Evolutionary conservation across 2,329 filamentous ascomycete genomes (phyloP).

Genomic region (Fusarium neocosmosporiellum): DNA sequence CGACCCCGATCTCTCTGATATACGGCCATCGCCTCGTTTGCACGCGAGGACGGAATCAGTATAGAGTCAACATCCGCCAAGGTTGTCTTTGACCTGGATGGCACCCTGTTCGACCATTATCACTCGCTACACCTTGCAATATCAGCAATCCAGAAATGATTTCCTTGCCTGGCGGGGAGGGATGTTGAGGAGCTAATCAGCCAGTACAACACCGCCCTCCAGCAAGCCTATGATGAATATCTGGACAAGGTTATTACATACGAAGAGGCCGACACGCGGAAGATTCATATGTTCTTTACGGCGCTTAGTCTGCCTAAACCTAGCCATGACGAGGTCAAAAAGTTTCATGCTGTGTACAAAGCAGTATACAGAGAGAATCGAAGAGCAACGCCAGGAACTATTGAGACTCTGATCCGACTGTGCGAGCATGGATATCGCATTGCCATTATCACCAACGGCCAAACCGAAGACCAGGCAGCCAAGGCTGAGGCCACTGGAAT

Average conservation of each 20-base stretch:
- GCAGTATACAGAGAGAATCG: conserved; percentile 3
- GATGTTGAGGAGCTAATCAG: background rate
- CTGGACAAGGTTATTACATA: background rate
- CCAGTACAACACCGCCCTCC: background rate
- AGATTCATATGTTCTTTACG: background rate
- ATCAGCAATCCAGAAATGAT: background rate
- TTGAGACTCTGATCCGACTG: background rate
- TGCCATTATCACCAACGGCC: conserved; percentile 12
- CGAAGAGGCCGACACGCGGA: background rate
- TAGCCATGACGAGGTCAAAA: rapidly evolving
- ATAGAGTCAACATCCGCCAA: background rate
- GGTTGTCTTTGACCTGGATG: conserved; percentile 15
- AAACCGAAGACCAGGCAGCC: background rate
- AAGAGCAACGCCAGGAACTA: background rate
- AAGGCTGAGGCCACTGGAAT: conserved; percentile 14
- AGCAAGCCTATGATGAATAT: conserved; percentile 2
- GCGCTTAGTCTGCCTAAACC: background rate
- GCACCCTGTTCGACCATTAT: conserved; percentile 16
- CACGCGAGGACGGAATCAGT: background rate
- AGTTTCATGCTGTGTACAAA: conserved; percentile 11
- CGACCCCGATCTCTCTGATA: too few relatives aligned
- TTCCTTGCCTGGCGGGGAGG: background rate
- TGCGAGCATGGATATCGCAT: background rate
- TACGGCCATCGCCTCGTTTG: background rate
- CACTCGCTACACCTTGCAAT: background rate